Conservation (phyloP, 805 yeast genomes). For the Wickerhamiella vanderwaltii region DNA sequence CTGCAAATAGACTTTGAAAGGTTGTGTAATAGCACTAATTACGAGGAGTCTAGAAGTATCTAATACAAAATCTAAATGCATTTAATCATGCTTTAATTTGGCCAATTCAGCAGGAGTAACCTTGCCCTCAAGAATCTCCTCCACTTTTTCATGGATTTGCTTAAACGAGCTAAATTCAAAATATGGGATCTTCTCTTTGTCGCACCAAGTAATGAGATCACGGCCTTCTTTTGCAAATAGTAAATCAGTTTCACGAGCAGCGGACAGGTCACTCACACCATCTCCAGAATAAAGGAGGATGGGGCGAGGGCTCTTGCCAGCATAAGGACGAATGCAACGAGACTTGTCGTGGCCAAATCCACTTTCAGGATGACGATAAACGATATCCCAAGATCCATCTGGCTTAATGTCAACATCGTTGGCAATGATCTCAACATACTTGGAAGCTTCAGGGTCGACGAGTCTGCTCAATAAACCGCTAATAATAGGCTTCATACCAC, state of each 20-base stretch:
- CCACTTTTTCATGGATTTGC: slow-evolving; percentile 57
- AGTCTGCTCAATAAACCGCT: slow-evolving; percentile 59
- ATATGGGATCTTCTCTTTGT: slow-evolving; percentile 67
- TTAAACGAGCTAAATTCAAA: slow-evolving; percentile 65
- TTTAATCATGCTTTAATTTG: no score
- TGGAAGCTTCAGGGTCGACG: slow-evolving; percentile 64
- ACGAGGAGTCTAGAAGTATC: no score
- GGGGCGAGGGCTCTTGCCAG: slow-evolving; percentile 37
- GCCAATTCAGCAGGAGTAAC: slow-evolving; percentile 19
- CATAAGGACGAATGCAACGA: slow-evolving; percentile 48
- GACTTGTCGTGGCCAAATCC: slow-evolving; percentile 94
- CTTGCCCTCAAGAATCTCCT: slow-evolving; percentile 39
- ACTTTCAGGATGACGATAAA: slow-evolving; percentile 64
- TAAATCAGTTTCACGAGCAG: slow-evolving; percentile 89
- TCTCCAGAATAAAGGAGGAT: slow-evolving; percentile 88
- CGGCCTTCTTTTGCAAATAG: slow-evolving; percentile 88
- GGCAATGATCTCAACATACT: slow-evolving; percentile 66
- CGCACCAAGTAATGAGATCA: slow-evolving; percentile 78
- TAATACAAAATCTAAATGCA: no score
- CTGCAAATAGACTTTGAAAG: no score
- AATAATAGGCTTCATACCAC: slow-evolving; percentile 92
- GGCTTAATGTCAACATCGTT: slow-evolving; percentile 52
- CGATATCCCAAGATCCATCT: slow-evolving; percentile 66
- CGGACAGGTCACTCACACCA: slow-evolving; percentile 90
- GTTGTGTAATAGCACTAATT: no score